phyloP scores from a whole-genome alignment of 2,329 filamentous ascomycete species.

The Exophiala bonariae region DNA sequence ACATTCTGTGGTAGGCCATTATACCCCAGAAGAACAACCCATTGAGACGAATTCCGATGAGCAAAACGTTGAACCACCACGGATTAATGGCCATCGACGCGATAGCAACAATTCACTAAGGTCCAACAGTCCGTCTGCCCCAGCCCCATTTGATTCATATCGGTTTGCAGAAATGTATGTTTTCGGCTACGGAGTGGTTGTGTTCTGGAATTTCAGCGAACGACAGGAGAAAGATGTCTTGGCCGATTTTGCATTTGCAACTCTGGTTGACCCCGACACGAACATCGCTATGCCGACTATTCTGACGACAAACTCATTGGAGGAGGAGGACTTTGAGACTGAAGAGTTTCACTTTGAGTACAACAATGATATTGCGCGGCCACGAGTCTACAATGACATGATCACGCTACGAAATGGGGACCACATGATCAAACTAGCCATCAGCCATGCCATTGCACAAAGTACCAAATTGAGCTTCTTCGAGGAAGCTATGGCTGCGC shows the following conservation, averaged over 20 bases:
- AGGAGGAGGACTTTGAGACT: slow-evolving; percentile 90
- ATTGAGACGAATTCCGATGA: slow-evolving; percentile 26
- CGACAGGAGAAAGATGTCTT: slow-evolving; percentile 95
- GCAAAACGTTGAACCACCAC: slow-evolving; percentile 29
- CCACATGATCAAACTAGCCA: slow-evolving; percentile 74
- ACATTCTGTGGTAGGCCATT: slow-evolving; percentile 43
- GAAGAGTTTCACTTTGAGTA: slow-evolving; percentile 99
- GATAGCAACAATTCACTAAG: slow-evolving; percentile 33
- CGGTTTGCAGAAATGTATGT: slow-evolving; percentile 94
- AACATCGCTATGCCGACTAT: slow-evolving; percentile 47
- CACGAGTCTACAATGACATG: slow-evolving; percentile 98
- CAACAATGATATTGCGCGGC: slow-evolving; percentile 78
- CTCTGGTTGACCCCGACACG: slow-evolving; percentile 32
- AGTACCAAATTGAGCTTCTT: slow-evolving; percentile 96
- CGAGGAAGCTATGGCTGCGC: slow-evolving; percentile 91
- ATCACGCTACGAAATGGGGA: slow-evolving; percentile 92
- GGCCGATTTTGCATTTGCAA: slow-evolving; percentile 81
- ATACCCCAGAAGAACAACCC: slow-evolving; percentile 33
- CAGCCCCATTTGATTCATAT: slow-evolving; percentile 69
- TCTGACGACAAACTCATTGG: slow-evolving; percentile 75
- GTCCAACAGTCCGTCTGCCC: slow-evolving; percentile 46
- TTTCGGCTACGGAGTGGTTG: slow-evolving; percentile 94
- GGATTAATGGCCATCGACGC: slow-evolving; percentile 32
- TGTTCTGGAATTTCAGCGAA: slow-evolving; percentile 99
- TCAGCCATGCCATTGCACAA: slow-evolving; percentile 91